phyloP scores from a whole-genome alignment of 192 early-diverging fungal species.

The Tieghemiomyces parasiticus region DNA sequence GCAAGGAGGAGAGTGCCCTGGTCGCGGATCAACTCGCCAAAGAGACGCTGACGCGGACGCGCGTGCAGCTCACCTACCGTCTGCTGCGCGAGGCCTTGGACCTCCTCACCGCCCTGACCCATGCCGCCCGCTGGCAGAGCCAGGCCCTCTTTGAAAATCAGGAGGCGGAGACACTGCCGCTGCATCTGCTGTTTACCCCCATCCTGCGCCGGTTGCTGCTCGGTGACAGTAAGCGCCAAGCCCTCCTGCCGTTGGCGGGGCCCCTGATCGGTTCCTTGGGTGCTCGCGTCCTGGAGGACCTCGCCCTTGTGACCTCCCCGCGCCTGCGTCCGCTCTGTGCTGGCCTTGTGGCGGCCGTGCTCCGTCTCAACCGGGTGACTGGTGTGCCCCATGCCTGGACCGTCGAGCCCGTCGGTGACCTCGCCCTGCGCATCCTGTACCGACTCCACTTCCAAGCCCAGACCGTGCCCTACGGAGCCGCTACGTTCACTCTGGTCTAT shows the following conservation, averaged over 20 bases:
- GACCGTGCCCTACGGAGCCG: not conserved
- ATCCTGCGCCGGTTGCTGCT: not conserved
- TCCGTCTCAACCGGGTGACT: not conserved
- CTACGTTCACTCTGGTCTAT: constrained; percentile 28
- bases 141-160: not conserved
- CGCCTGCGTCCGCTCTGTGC: not conserved
- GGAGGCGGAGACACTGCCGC: not conserved
- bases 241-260: not conserved
- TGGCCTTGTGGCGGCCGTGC: not conserved
- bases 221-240: not conserved
- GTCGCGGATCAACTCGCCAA: constrained; percentile 51
- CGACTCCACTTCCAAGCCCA: not conserved
- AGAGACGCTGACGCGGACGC: constrained; percentile 43
- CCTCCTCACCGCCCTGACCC: constrained; percentile 36
- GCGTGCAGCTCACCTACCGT: constrained; percentile 32
- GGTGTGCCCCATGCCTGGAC: not conserved
- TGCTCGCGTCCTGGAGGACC: not conserved
- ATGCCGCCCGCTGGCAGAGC: not conserved
- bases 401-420: not conserved
- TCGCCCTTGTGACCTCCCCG: not conserved
- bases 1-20: constrained; percentile 54
- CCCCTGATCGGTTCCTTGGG: not conserved
- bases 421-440: not conserved
- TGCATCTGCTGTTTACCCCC: not conserved
- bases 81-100: constrained; percentile 35